Percentiles rank a stretch among this genome's conserved stretches.
These are phyloP conservation scores for Boletus vermiculosoides DNA, from an alignment of 768 basidiomycete genomes.

Conservation along the genomic window DNA sequence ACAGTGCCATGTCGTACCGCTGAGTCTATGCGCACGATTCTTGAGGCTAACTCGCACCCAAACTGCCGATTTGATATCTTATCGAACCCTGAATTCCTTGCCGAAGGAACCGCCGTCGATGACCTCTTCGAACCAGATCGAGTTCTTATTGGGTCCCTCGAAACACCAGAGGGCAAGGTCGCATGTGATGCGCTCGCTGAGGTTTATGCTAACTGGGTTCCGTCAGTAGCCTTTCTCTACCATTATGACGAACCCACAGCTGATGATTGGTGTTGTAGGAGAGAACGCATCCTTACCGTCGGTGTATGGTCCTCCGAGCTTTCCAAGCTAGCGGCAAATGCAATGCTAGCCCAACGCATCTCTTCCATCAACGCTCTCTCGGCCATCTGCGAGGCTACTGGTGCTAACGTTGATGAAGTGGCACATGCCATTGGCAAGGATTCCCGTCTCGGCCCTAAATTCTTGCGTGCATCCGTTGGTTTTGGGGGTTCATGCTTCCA, in stretches of 20 bases:
- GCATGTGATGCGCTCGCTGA: constrained; percentile 74
- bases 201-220: constrained; percentile 97
- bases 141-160: constrained; percentile 94
- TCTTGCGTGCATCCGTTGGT: constrained; percentile 92
- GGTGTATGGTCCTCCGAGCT: constrained; percentile 99
- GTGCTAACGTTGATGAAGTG: constrained; percentile 98
- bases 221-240: constrained; percentile 51
- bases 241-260: background rate
- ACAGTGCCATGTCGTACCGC: constrained; percentile 99
- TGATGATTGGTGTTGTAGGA: constrained; percentile 37
- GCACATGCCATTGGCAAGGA: constrained; percentile 93
- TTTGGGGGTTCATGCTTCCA: constrained; percentile 99
- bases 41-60: constrained; percentile 95
- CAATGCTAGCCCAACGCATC: constrained; percentile 99
- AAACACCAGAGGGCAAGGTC: constrained; percentile 78
- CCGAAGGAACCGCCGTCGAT: constrained; percentile 93
- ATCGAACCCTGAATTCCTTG: constrained; percentile 99
- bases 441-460: constrained; percentile 89
- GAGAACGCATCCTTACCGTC: constrained; percentile 82
- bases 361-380: constrained; percentile 98
- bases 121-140: constrained; percentile 92
- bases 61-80: constrained; percentile 94
- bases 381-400: constrained; percentile 98
- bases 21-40: constrained; percentile 98
- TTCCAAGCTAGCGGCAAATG: constrained; percentile 97